These are phyloP conservation scores for Geoglossum glabrum DNA, from an alignment of 495 filamentous ascomycete species.

Conservation along the genomic window DNA sequence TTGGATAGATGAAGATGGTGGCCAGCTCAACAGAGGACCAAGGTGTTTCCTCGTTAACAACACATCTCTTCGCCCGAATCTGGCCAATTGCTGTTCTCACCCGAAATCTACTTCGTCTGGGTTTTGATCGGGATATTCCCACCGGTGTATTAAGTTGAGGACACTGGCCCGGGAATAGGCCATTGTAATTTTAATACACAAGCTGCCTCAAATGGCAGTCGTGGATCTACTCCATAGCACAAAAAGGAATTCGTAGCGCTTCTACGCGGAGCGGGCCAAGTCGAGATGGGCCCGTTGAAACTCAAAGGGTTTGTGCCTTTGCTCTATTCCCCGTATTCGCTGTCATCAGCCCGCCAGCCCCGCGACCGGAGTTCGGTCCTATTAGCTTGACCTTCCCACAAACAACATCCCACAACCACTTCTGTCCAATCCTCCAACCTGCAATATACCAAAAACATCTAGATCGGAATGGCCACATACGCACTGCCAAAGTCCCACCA, in stretches of 20 bases:
- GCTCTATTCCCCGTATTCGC: no score
- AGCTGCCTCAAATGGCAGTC: not conserved
- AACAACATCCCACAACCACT: not conserved
- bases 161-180: not conserved
- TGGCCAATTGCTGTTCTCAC: not conserved
- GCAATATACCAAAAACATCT: not conserved
- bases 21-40: no score
- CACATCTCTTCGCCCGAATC: no score
- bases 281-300: not conserved
- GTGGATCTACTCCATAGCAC: no score
- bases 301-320: not conserved
- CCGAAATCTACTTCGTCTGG: not conserved
- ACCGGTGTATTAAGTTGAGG: not conserved
- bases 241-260: no score
- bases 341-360: no score
- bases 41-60: no score
- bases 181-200: not conserved
- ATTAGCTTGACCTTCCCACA: not conserved
- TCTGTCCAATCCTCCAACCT: not conserved
- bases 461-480: constrained; percentile 40
- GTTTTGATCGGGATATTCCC: not conserved
- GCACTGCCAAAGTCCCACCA: constrained; percentile 76
- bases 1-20: not conserved
- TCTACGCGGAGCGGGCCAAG: no score
- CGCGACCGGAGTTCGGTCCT: not conserved